Percentiles rank a stretch among this genome's conserved stretches.
Evolutionary conservation across 1,284 basidiomycete species (phyloP).

Genomic region (Agaricales sp.): DNA sequence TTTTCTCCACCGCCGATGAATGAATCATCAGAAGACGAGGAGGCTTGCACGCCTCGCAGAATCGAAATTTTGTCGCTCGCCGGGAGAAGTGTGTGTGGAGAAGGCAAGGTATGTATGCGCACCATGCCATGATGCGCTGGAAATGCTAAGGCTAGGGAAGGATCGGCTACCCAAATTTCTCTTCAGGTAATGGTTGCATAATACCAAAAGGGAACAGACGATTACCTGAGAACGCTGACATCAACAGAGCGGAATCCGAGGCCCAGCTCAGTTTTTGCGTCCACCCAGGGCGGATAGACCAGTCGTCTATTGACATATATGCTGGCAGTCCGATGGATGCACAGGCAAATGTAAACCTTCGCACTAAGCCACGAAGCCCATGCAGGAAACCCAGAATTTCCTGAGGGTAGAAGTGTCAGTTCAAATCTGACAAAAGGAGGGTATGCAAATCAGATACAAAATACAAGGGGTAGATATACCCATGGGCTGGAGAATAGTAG

Average conservation of each 20-base stretch:
- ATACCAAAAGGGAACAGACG: conserved; percentile 6
- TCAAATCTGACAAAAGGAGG: conserved; percentile 3
- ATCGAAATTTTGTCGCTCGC: conserved; percentile 70
- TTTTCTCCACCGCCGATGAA: conserved; percentile 70
- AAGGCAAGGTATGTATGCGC: conserved; percentile 64
- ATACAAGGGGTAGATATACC: too few relatives aligned
- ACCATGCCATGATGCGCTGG: conserved; percentile 81
- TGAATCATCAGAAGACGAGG: conserved; percentile 35
- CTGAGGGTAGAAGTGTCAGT: conserved; percentile 25
- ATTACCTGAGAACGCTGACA: conserved; percentile 74
- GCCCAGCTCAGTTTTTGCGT: conserved; percentile 71
- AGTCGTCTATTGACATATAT: conserved; percentile 42
- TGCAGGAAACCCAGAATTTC: conserved; percentile 64
- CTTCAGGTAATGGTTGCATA: conserved; percentile 8
- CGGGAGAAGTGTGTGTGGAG: conserved; percentile 55
- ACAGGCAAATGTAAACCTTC: conserved; percentile 44
- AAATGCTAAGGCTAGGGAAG: conserved; percentile 56
- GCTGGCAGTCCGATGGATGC: conserved; percentile 62
- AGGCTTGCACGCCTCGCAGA: conserved; percentile 54
- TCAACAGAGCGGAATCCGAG: conserved; percentile 63
- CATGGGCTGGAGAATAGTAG: too few relatives aligned
- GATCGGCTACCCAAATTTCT: conserved; percentile 39
- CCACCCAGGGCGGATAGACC: conserved; percentile 54
- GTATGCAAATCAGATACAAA: too few relatives aligned
- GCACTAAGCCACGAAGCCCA: conserved; percentile 51